These are phyloP conservation scores for Cladorrhinum sp. DNA, from an alignment of 2,329 filamentous ascomycete species.

Conservation along the genomic window DNA sequence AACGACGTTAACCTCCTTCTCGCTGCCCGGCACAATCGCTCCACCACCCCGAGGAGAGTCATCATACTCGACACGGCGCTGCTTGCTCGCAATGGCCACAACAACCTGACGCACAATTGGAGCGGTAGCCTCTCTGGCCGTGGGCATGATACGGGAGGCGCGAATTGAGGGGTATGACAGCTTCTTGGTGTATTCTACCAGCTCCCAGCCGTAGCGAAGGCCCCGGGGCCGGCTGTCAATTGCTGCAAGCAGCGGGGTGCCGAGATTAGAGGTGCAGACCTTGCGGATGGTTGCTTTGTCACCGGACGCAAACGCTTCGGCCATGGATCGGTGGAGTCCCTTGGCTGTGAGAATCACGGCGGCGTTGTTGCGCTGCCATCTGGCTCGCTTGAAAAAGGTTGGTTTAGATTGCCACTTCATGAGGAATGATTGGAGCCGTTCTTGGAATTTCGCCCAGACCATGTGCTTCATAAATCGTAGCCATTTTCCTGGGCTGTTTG, in stretches of 20 bases:
- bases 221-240: slow-evolving; percentile 50
- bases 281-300: slow-evolving; percentile 49
- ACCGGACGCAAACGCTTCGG: slow-evolving; percentile 58
- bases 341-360: slow-evolving; percentile 52
- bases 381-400: slow-evolving; percentile 39
- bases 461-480: slow-evolving; percentile 9
- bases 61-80: slow-evolving; percentile 48
- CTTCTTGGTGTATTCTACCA: slow-evolving; percentile 47
- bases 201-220: slow-evolving; percentile 51
- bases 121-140: slow-evolving; percentile 39
- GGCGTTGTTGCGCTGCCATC: slow-evolving; percentile 42
- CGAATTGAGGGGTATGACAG: slow-evolving; percentile 48
- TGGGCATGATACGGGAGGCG: slow-evolving; percentile 53
- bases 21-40: slow-evolving; percentile 42
- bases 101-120: slow-evolving; percentile 54
- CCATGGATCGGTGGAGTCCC: slow-evolving; percentile 59
- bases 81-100: slow-evolving; percentile 57
- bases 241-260: slow-evolving; percentile 48
- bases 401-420: slow-evolving; percentile 47
- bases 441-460: slow-evolving; percentile 31
- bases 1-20: slow-evolving; percentile 51
- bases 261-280: slow-evolving; percentile 54
- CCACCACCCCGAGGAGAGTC: slow-evolving; percentile 32
- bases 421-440: slow-evolving; percentile 38
- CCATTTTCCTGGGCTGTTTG: slow-evolving; percentile 11